These are phyloP conservation scores for Scutellaria barbata DNA, from an alignment of 257 asterid genomes.

Conservation along the genomic window DNA sequence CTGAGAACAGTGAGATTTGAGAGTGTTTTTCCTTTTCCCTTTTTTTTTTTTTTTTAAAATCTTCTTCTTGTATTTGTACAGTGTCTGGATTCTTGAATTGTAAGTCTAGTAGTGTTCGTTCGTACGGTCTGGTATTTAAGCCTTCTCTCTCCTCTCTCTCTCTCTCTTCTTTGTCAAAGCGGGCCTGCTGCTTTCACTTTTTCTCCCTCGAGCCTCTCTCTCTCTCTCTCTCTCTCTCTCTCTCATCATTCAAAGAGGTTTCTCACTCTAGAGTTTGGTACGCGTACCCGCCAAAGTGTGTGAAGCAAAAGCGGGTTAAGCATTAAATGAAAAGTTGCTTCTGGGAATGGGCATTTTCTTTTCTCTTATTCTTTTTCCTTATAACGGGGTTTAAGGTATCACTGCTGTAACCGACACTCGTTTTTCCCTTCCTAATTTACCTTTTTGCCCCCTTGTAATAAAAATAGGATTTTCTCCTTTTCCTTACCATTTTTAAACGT, in stretches of 20 bases:
- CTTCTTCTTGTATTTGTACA: slow-evolving; percentile 26
- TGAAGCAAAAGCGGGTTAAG: slow-evolving; percentile 40
- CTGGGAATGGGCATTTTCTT: slow-evolving; percentile 30
- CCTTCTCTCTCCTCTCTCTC: slow-evolving; percentile 29
- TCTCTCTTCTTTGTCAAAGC: slow-evolving; percentile 31
- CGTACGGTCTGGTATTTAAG: slow-evolving; percentile 45
- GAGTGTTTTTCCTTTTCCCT: slow-evolving; percentile 10
- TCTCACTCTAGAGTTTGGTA: slow-evolving; percentile 39
- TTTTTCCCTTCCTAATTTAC: slow-evolving; percentile 17
- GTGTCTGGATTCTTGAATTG: slow-evolving; percentile 39
- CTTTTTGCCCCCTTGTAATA: slow-evolving; percentile 22
- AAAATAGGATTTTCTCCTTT: too few relatives aligned
- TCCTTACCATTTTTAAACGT: too few relatives aligned
- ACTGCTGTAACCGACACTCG: slow-evolving; percentile 53
- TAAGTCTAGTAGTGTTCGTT: slow-evolving; percentile 23
- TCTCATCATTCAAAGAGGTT: neutral
- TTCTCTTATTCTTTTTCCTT: neutral
- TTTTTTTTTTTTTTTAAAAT: slow-evolving; percentile 3
- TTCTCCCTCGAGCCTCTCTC: slow-evolving; percentile 26
- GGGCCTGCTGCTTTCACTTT: slow-evolving; percentile 26
- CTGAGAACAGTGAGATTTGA: slow-evolving; percentile 39
- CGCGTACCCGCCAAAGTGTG: slow-evolving; percentile 70
- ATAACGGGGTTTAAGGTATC: slow-evolving; percentile 37
- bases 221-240: neutral
- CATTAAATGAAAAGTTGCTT: slow-evolving; percentile 46